Conservation (phyloP, 2,329 filamentous ascomycete genomes). For the Orbilia oligospora region DNA sequence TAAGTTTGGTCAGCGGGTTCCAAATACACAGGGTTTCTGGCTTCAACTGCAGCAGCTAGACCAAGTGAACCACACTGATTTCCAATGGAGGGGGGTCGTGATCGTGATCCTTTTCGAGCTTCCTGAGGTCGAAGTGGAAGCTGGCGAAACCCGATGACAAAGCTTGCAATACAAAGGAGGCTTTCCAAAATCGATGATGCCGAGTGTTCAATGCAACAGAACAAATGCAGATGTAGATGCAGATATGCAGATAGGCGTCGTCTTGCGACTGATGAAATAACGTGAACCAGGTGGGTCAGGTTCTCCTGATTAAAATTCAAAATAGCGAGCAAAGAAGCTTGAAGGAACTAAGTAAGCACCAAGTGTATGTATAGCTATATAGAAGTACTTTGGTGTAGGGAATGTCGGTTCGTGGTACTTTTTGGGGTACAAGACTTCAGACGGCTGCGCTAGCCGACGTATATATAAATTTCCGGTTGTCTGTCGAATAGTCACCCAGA, state of each 20-base stretch:
- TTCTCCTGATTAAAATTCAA: conserved; percentile 6
- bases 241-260: conserved; percentile 13
- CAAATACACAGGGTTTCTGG: conserved; percentile 38
- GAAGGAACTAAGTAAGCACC: not conserved
- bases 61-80: conserved; percentile 45
- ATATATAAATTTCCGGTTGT: conserved; percentile 40
- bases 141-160: conserved; percentile 49
- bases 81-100: conserved; percentile 46
- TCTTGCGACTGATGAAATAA: conserved; percentile 38
- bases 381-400: not conserved
- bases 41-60: conserved; percentile 13
- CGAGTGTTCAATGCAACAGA: not conserved
- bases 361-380: too few species aligned
- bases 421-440: conserved; percentile 31
- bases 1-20: conserved; percentile 58
- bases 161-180: not conserved
- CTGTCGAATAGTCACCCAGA: conserved; percentile 22
- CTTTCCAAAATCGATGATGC: not conserved
- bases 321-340: conserved; percentile 1
- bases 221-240: not conserved
- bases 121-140: conserved; percentile 45
- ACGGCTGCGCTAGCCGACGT: conserved; percentile 33
- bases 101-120: conserved; percentile 27
- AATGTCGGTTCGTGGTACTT: conserved; percentile 18
- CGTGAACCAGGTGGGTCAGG: conserved; percentile 21